These are phyloP conservation scores for Ceratocystis lukuohia DNA, from an alignment of 2,329 filamentous ascomycete genomes.

Conservation along the genomic window DNA sequence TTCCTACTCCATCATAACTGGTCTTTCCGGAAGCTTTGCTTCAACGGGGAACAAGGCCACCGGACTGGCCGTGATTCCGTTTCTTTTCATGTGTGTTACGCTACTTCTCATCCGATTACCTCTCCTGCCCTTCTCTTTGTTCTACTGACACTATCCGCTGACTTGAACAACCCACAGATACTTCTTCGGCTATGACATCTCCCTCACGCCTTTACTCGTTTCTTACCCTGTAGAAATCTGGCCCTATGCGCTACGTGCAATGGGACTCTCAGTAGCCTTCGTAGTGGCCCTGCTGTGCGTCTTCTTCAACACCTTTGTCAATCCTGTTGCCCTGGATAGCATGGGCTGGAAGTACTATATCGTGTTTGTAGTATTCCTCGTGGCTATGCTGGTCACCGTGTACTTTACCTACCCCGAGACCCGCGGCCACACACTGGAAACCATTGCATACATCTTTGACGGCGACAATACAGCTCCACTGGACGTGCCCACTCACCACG, in stretches of 20 bases:
- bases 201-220: conserved; percentile 29
- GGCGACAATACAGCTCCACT: conserved; percentile 5
- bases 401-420: conserved; percentile 81
- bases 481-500: not conserved
- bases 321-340: conserved; percentile 31
- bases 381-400: conserved; percentile 38
- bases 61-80: conserved; percentile 37
- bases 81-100: conserved; percentile 42
- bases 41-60: conserved; percentile 29
- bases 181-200: conserved; percentile 19
- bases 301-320: conserved; percentile 34
- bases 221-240: conserved; percentile 47
- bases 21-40: conserved; percentile 25
- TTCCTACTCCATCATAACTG: conserved; percentile 42
- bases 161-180: conserved; percentile 2
- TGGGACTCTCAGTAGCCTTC: conserved; percentile 45
- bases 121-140: not conserved
- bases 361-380: conserved; percentile 33
- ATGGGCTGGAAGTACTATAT: conserved; percentile 33
- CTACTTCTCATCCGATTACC: not conserved
- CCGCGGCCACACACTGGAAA: conserved; percentile 33
- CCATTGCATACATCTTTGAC: conserved; percentile 20
- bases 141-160: not conserved
- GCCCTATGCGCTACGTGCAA: conserved; percentile 43
- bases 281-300: conserved; percentile 35